Evolutionary conservation across 2,329 filamentous ascomycete species (phyloP).

Genomic region (Fusarium tupiense): DNA sequence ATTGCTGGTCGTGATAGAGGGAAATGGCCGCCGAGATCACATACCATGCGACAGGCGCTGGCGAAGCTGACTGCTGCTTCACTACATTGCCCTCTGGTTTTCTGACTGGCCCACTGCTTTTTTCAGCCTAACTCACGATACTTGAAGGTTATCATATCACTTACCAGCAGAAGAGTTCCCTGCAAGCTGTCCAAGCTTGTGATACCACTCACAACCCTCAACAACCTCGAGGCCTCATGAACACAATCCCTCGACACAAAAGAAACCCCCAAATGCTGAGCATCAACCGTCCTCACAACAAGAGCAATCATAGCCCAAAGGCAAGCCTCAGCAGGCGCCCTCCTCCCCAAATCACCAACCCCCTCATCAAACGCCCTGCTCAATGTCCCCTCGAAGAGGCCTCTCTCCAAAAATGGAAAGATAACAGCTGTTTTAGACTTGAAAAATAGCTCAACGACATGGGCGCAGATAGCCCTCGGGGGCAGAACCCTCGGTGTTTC

Average conservation of each 20-base stretch:
- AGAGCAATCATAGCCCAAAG: slow-evolving; percentile 23
- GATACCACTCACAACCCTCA: slow-evolving; percentile 8
- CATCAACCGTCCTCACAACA: slow-evolving; percentile 5
- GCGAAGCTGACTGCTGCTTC: slow-evolving; percentile 20
- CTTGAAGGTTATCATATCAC: rapidly evolving
- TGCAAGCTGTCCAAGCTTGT: slow-evolving; percentile 19
- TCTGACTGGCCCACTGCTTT: slow-evolving; percentile 13
- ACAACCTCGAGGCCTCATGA: neutral
- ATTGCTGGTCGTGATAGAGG: slow-evolving; percentile 8
- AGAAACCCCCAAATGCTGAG: neutral
- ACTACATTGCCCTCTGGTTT: slow-evolving; percentile 11
- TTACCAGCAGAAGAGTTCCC: slow-evolving; percentile 23
- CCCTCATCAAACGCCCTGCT: slow-evolving; percentile 6
- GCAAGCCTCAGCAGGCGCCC: slow-evolving; percentile 11
- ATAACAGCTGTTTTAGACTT: slow-evolving; percentile 21
- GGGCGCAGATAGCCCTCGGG: neutral
- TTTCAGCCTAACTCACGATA: neutral
- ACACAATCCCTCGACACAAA: slow-evolving; percentile 10
- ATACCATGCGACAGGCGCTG: slow-evolving; percentile 27
- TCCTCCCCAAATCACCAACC: neutral
- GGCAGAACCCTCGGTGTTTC: slow-evolving; percentile 15
- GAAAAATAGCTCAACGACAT: slow-evolving; percentile 19
- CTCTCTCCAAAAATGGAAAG: slow-evolving; percentile 18
- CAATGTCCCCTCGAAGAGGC: slow-evolving; percentile 15
- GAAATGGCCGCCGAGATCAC: slow-evolving; percentile 23